Evolutionary conservation across 768 basidiomycete genomes (phyloP).

Genomic region (Lentinula guzmanii): DNA sequence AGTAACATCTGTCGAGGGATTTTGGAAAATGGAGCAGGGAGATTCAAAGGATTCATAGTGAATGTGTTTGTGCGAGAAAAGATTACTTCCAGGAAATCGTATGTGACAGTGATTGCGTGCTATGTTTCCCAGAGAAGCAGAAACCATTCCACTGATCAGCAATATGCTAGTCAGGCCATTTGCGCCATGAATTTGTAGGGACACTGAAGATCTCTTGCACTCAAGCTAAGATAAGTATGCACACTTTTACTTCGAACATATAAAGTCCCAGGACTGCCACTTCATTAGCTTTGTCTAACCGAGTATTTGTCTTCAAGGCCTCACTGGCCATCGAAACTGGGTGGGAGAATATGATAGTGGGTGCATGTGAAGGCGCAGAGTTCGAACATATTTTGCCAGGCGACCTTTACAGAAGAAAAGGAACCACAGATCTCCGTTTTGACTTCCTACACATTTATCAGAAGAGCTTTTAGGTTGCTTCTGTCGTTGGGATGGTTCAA

Average conservation of each 20-base stretch:
- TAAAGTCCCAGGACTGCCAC: too few relatives aligned
- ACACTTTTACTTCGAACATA: too few relatives aligned
- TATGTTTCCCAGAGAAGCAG: too few relatives aligned
- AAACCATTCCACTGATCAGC: too few relatives aligned
- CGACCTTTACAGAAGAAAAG: slow-evolving; percentile 21
- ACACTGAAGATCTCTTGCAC: too few relatives aligned
- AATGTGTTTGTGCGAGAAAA: not conserved
- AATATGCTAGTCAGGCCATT: too few relatives aligned
- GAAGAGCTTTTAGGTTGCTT: not conserved
- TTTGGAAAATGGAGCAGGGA: slow-evolving; percentile 13
- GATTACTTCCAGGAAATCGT: not conserved
- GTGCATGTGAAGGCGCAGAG: slow-evolving; percentile 15
- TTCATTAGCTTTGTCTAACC: too few relatives aligned
- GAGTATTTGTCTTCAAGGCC: not conserved
- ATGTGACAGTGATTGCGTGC: too few relatives aligned
- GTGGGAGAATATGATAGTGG: slow-evolving; percentile 17
- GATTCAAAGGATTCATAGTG: slow-evolving; percentile 4
- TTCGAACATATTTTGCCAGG: slow-evolving; percentile 21
- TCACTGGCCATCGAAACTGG: slow-evolving; percentile 21
- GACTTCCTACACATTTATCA: slow-evolving; percentile 5
- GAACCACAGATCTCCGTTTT: slow-evolving; percentile 13
- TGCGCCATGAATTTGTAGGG: too few relatives aligned
- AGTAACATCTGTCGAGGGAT: slow-evolving; percentile 15
- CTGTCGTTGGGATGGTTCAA: not conserved
- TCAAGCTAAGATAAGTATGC: too few relatives aligned